Conservation (phyloP, 148 eudicot genomes). For the Nyssa sinensis region DNA sequence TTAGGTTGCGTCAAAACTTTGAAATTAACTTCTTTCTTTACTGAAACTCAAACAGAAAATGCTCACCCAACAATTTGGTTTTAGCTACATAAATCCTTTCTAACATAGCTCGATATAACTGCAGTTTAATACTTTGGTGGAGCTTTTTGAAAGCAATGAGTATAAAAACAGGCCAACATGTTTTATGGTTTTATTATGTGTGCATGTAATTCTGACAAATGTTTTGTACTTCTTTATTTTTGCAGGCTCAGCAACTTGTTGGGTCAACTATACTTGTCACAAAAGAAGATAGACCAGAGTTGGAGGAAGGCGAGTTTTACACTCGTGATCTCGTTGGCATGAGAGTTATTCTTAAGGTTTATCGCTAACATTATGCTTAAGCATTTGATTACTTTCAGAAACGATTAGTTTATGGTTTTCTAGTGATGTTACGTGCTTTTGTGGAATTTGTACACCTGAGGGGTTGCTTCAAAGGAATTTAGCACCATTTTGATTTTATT, state of each 20-base stretch:
- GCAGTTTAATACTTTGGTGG: not conserved
- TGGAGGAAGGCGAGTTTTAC: constrained; percentile 91
- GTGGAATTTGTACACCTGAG: no score
- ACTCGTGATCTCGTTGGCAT: constrained; percentile 91
- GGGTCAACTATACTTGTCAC: constrained; percentile 75
- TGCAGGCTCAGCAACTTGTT: constrained; percentile 79
- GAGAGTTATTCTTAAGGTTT: constrained; percentile 82
- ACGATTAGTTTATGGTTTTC: no score
- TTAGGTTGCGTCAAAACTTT: not conserved
- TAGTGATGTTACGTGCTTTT: no score
- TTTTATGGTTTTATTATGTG: not conserved
- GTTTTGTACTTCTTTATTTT: constrained; percentile 9
- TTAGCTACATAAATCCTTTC: not conserved
- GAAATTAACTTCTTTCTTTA: not conserved
- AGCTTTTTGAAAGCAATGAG: not conserved
- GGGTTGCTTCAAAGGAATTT: no score
- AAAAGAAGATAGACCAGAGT: constrained; percentile 69
- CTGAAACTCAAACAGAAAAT: not conserved
- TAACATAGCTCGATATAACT: not conserved
- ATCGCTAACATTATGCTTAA: no score
- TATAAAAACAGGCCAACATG: not conserved
- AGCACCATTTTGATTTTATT: no score
- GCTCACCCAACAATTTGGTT: not conserved
- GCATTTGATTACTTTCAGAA: no score
- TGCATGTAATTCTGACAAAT: not conserved